Evolutionary conservation across 192 early-diverging fungal species (phyloP), one percentile per base, ranked within the genome.

Genomic region (Coemansia erecta): DNA sequence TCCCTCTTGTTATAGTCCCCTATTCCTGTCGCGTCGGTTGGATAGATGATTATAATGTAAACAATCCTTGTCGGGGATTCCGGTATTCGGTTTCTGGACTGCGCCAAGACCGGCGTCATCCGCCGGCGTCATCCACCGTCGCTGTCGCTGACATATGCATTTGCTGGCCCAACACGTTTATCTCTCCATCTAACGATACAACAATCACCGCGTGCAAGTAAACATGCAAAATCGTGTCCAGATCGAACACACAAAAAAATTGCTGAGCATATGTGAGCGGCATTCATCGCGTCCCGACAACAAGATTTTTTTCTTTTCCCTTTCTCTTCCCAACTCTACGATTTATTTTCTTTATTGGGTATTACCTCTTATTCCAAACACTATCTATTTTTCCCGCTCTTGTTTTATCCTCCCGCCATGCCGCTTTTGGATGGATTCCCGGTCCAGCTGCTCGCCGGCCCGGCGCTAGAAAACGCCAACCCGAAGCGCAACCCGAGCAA

Each of bases 371-470:
- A 19, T 50, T 37, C 24, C 22, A 23, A 19, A 21, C 14, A 28
- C 43, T 18, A 41, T 37, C 26, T 39, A 28, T 51, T 31, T 21
- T 3, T 23, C 14, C 8, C 8, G 5, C 15, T 19, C 6, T 19
- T 58, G 35, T 59, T 42, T 64, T 37, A 17, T 50, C 21, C 22
- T 40, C 17, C n/a, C 26, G 23, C 22, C n/a, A 77, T 77, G 74
- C 74, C 74, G 42, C 64, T 77, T 31, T 52, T 67, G 39, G 19
- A 77, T 40, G 74, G 74, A 1, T 35, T 46, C 40, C 47, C 65
- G 26, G 58, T 66, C n/a, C 49, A 64, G 35, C 53, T 23, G 10
- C 9, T 61, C 4, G 17, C 58, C 22, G 45, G 45, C 10, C 22
- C 51, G 14, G 42, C 47, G 3, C 37, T 19, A 35, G 46, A 44